A percentile compares a stretch with the other conserved stretches of the same genome.
These are phyloP conservation scores for Cercospora sp. DNA, from an alignment of 2,329 filamentous ascomycete genomes.

Conservation along the genomic window DNA sequence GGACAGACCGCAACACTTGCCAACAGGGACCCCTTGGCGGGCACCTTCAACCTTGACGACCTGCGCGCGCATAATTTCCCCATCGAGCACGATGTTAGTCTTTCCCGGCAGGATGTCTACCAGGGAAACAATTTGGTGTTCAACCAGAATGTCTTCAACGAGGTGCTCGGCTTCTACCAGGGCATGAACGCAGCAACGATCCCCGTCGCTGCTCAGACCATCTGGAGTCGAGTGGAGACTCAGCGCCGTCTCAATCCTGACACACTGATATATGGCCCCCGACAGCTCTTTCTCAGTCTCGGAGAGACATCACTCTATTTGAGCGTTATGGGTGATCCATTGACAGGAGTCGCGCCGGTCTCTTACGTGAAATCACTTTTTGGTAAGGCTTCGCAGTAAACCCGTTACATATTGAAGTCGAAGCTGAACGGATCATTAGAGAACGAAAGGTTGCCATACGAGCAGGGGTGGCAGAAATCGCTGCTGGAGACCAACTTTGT, in stretches of 20 bases:
- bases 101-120: constrained; percentile 37
- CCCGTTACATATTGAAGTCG: background rate
- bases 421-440: background rate
- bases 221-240: background rate
- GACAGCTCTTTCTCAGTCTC: constrained; percentile 11
- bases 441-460: background rate
- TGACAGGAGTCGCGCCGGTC: constrained; percentile 15
- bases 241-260: constrained; percentile 5
- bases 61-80: constrained; percentile 27
- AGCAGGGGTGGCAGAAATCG: background rate
- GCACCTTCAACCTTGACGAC: constrained; percentile 5
- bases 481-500: background rate
- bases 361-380: constrained; percentile 22
- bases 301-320: constrained; percentile 17
- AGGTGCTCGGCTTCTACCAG: background rate
- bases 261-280: constrained; percentile 11
- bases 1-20: constrained; percentile 27
- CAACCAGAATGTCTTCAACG: background rate
- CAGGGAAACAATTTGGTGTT: constrained; percentile 23
- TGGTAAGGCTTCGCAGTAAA: constrained; percentile 12
- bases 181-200: background rate
- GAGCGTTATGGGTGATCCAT: constrained; percentile 14
- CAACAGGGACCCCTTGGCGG: constrained; percentile 13
- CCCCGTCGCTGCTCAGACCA: background rate
- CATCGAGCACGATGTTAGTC: constrained; percentile 40